Evolutionary conservation across 208 protist species (phyloP).

Genomic region (Porcisia deanei): DNA sequence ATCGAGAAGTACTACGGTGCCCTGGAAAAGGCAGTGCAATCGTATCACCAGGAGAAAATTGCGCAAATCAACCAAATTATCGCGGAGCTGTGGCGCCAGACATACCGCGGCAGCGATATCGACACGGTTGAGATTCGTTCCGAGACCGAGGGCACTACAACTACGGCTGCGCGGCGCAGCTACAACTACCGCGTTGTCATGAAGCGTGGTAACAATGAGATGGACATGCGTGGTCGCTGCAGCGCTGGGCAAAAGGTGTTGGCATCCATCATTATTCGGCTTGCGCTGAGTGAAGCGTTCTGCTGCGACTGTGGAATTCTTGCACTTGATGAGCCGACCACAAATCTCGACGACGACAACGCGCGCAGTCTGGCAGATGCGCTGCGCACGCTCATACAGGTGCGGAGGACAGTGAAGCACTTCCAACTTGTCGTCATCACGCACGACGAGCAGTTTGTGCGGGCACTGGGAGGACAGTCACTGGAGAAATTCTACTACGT

Average conservation of each 20-base stretch:
- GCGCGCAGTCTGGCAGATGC: constrained; percentile 80
- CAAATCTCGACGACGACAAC: constrained; percentile 98
- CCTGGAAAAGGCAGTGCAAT: constrained; percentile 95
- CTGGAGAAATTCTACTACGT: constrained; percentile 90
- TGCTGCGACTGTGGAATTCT: constrained; percentile 99
- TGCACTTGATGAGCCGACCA: constrained; percentile 99
- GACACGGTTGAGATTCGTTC: constrained; percentile 97
- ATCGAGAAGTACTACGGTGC: constrained; percentile 91
- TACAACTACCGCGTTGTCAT: constrained; percentile 97
- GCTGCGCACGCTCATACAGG: constrained; percentile 84
- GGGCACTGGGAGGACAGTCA: constrained; percentile 78
- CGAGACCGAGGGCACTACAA: constrained; percentile 82
- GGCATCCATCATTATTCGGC: constrained; percentile 98
- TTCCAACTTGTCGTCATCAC: constrained; percentile 99
- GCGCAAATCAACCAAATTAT: constrained; percentile 98
- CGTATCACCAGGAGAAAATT: constrained; percentile 99
- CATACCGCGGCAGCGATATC: constrained; percentile 98
- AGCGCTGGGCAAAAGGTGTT: constrained; percentile 98
- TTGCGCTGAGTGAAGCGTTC: constrained; percentile 99
- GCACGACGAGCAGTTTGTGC: constrained; percentile 99
- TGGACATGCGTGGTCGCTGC: constrained; percentile 99
- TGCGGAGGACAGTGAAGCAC: constrained; percentile 73
- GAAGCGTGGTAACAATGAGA: constrained; percentile 92
- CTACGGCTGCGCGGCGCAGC: constrained; percentile 62
- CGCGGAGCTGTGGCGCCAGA: constrained; percentile 97